These are phyloP conservation scores for Plantago lanceolata DNA, from an alignment of 305 asterid species.

Conservation along the genomic window DNA sequence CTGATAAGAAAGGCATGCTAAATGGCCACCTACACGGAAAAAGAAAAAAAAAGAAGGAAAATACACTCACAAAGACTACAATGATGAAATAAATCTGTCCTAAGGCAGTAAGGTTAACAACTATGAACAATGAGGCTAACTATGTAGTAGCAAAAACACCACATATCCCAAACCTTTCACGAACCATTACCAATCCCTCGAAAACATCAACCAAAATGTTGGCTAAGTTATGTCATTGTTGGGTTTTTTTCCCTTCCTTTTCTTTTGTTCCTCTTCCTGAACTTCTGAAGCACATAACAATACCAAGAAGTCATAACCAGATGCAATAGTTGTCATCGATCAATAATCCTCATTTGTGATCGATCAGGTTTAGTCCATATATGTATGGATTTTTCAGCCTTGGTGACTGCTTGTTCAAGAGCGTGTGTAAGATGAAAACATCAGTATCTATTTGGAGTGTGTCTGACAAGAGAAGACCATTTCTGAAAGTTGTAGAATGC, in stretches of 20 bases:
- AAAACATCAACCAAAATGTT: constrained; percentile 47
- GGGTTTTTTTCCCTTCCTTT: no score
- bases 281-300: constrained; percentile 15
- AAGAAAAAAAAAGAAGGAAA: background rate
- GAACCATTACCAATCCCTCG: constrained; percentile 31
- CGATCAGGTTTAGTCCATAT: constrained; percentile 20
- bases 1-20: background rate
- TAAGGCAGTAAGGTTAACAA: constrained; percentile 7
- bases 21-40: background rate
- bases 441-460: no score
- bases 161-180: no score
- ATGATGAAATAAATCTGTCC: constrained; percentile 6
- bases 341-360: constrained; percentile 62
- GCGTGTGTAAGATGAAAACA: no score
- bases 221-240: constrained; percentile 36
- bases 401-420: no score
- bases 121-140: constrained; percentile 29
- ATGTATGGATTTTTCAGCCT: no score
- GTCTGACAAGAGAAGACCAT: no score
- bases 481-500: no score
- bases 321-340: no score
- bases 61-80: background rate
- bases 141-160: constrained; percentile 24
- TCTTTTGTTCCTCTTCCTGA: no score
- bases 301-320: constrained; percentile 69